phyloP scores from a whole-genome alignment of 345 rosid species.

The Eucalyptus tenuipes region DNA sequence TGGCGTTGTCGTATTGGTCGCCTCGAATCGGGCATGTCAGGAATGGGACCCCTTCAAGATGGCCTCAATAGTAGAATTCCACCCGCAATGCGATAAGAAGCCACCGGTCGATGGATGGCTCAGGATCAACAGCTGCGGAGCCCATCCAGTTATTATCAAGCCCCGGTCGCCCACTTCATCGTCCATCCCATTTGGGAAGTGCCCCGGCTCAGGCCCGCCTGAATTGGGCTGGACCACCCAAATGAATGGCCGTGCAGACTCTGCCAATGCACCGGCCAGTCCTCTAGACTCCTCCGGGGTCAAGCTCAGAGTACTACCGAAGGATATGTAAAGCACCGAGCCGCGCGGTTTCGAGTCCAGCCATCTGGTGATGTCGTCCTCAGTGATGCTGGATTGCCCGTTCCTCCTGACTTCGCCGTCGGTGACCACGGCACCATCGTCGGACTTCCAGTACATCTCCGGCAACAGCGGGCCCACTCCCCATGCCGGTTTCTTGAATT shows the following conservation, averaged over 20 bases:
- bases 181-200: slow-evolving; percentile 1
- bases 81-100: slow-evolving; percentile 43
- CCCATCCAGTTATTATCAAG: slow-evolving; percentile 30
- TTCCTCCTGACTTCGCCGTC: not conserved
- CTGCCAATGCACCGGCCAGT: slow-evolving; percentile 5
- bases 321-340: slow-evolving; percentile 12
- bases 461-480: slow-evolving; percentile 23
- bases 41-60: slow-evolving; percentile 24
- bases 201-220: not conserved
- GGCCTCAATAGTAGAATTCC: slow-evolving; percentile 48
- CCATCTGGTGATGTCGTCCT: slow-evolving; percentile 4
- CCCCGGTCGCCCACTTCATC: slow-evolving; percentile 11
- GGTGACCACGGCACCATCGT: not conserved
- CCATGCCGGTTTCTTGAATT: slow-evolving; percentile 9
- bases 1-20: slow-evolving; percentile 30
- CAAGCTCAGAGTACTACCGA: slow-evolving; percentile 8
- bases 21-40: slow-evolving; percentile 46
- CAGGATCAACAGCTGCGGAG: slow-evolving; percentile 38
- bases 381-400: not conserved
- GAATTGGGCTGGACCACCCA: slow-evolving; percentile 18
- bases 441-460: slow-evolving; percentile 9
- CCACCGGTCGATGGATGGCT: slow-evolving; percentile 32
- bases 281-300: slow-evolving; percentile 3
- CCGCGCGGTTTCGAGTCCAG: slow-evolving; percentile 4
- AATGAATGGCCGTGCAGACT: slow-evolving; percentile 4